These are phyloP conservation scores for Neonectria magnoliae DNA, from an alignment of 2,329 filamentous ascomycete species.

Conservation along the genomic window DNA sequence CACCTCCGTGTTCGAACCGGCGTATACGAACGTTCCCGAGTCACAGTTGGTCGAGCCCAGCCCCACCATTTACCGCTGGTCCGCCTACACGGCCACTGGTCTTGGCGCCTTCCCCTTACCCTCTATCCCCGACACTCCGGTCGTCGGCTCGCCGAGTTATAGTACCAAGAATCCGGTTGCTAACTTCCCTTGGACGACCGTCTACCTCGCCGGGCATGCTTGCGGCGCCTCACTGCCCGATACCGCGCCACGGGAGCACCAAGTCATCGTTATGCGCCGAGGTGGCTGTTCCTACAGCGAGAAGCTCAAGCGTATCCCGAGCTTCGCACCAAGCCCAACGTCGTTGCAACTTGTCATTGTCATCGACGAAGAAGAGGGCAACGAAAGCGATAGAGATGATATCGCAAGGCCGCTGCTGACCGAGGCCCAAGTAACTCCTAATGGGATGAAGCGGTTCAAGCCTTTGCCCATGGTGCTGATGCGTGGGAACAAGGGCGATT, in stretches of 20 bases:
- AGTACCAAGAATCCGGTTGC: constrained; percentile 48
- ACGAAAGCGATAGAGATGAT: constrained; percentile 46
- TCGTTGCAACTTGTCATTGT: constrained; percentile 85
- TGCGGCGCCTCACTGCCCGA: constrained; percentile 69
- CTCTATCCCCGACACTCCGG: constrained; percentile 66
- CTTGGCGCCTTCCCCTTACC: constrained; percentile 76
- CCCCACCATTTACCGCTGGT: constrained; percentile 58
- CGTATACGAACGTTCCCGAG: constrained; percentile 44
- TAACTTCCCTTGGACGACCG: constrained; percentile 72
- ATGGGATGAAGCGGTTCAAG: constrained; percentile 74
- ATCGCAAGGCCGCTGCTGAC: constrained; percentile 76
- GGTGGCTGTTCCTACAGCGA: constrained; percentile 86
- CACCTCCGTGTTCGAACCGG: constrained; percentile 55
- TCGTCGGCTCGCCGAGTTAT: constrained; percentile 55
- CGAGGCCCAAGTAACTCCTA: constrained; percentile 74
- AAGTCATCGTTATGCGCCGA: constrained; percentile 83
- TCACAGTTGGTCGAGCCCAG: constrained; percentile 43
- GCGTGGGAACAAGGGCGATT: constrained; percentile 70
- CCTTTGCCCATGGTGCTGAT: constrained; percentile 88
- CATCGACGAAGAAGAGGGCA: constrained; percentile 64
- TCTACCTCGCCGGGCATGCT: constrained; percentile 77
- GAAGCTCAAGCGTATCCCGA: constrained; percentile 87
- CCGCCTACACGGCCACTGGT: constrained; percentile 64
- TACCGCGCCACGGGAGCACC: constrained; percentile 65
- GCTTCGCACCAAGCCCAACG: constrained; percentile 68